phyloP scores from a whole-genome alignment of 768 basidiomycete genomes.

The Lentinula guzmanii region DNA sequence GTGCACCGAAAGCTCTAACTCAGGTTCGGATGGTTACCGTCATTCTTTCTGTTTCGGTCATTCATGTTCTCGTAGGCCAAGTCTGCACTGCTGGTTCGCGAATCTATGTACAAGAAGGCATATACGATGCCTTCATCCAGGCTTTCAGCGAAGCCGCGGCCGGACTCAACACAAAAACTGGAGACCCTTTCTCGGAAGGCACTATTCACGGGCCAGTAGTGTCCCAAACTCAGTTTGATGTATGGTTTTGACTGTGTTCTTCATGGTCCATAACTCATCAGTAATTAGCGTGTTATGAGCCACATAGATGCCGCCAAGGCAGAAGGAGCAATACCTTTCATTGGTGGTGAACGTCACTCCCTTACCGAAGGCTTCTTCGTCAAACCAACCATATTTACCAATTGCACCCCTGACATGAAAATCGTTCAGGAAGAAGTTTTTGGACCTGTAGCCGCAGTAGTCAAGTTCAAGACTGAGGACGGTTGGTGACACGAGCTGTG shows the following conservation, averaged over 20 bases:
- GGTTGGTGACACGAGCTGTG: constrained; percentile 6
- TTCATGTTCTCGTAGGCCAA: constrained; percentile 32
- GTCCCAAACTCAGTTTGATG: constrained; percentile 41
- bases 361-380: constrained; percentile 50
- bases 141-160: constrained; percentile 30
- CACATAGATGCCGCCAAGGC: constrained; percentile 58
- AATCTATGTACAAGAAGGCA: constrained; percentile 48
- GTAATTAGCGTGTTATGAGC: constrained; percentile 44
- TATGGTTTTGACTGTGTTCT: constrained; percentile 16
- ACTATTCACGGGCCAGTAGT: constrained; percentile 44
- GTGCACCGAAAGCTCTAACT: neutral
- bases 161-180: constrained; percentile 34
- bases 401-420: constrained; percentile 48
- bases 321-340: constrained; percentile 52
- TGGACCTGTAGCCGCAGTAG: constrained; percentile 62
- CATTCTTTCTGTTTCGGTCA: neutral
- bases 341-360: constrained; percentile 49
- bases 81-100: constrained; percentile 49
- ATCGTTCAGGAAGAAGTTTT: constrained; percentile 59
- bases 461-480: constrained; percentile 51
- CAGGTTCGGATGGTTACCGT: neutral
- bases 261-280: neutral
- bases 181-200: constrained; percentile 36
- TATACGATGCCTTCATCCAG: constrained; percentile 54
- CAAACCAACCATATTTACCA: constrained; percentile 58